phyloP scores from a whole-genome alignment of 805 yeast species.

The Nakazawaea siamensis region DNA sequence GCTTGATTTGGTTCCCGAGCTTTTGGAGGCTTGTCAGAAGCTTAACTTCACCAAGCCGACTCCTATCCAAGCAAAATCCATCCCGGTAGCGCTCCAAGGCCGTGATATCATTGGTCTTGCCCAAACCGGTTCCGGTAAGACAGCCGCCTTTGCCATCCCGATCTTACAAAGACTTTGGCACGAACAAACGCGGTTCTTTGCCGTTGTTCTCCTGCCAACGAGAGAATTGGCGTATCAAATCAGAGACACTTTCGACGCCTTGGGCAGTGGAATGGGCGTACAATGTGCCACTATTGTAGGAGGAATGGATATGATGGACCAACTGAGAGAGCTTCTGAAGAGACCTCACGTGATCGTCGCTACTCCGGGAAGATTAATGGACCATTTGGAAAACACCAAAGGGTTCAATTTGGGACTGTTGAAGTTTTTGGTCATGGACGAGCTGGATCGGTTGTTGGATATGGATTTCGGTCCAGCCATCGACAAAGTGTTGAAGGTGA shows the following conservation, averaged over 20 bases:
- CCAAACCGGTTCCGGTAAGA: conserved; percentile 96
- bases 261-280: conserved; percentile 90
- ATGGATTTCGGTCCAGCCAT: conserved; percentile 95
- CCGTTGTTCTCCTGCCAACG: conserved; percentile 81
- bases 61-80: conserved; percentile 86
- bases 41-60: conserved; percentile 80
- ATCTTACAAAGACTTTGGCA: conserved; percentile 87
- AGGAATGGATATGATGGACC: conserved; percentile 98
- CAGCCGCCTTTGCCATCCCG: conserved; percentile 97
- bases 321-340: conserved; percentile 86
- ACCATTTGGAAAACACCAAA: conserved; percentile 86
- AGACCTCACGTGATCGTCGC: conserved; percentile 94
- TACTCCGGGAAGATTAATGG: conserved; percentile 85
- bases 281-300: conserved; percentile 86
- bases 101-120: conserved; percentile 94
- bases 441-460: conserved; percentile 92
- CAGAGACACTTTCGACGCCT: conserved; percentile 89
- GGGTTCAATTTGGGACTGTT: conserved; percentile 78
- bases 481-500: conserved; percentile 74
- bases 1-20: conserved; percentile 64
- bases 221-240: conserved; percentile 84
- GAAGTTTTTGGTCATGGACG: conserved; percentile 87
- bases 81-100: conserved; percentile 86
- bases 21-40: conserved; percentile 68
- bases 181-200: conserved; percentile 81